Percentiles rank a stretch among this genome's conserved stretches.
These are phyloP conservation scores for Perilla frutescens DNA, from an alignment of 257 asterid species.

Conservation along the genomic window DNA sequence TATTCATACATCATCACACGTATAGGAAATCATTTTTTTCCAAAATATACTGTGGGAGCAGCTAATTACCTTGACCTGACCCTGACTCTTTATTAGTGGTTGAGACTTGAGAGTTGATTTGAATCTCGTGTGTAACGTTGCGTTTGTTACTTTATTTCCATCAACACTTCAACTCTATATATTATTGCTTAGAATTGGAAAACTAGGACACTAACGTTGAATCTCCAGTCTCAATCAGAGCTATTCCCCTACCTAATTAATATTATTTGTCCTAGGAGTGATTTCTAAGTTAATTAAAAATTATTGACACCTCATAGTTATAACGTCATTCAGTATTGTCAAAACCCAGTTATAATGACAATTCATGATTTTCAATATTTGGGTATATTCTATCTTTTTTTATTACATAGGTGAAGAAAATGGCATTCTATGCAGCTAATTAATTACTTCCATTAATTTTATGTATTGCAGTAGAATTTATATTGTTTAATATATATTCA, in stretches of 20 bases:
- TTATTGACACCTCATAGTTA: background rate
- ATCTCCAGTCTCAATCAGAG: conserved; percentile 22
- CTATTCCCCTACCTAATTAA: conserved; percentile 21
- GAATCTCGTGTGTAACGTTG: background rate
- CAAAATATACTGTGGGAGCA: background rate
- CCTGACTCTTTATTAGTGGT: background rate
- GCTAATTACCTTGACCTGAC: background rate
- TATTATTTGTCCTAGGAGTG: background rate
- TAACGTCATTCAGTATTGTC: background rate
- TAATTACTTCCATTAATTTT: too few species aligned
- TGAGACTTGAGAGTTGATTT: conserved; percentile 30
- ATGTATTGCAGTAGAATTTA: too few species aligned
- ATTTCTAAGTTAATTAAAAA: background rate
- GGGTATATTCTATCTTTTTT: conserved; percentile 11
- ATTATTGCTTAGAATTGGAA: background rate
- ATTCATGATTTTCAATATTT: background rate
- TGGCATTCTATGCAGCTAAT: background rate
- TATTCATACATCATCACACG: too few species aligned
- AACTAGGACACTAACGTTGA: too few species aligned
- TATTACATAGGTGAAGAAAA: background rate
- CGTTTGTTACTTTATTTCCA: too few species aligned
- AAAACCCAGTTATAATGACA: background rate
- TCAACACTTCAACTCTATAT: conserved; percentile 6
- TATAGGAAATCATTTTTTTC: too few species aligned
- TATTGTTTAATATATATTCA: too few species aligned